These are phyloP conservation scores for Casaregolazyma suthepensis DNA, from an alignment of 1,139 yeast genomes.

Conservation along the genomic window DNA sequence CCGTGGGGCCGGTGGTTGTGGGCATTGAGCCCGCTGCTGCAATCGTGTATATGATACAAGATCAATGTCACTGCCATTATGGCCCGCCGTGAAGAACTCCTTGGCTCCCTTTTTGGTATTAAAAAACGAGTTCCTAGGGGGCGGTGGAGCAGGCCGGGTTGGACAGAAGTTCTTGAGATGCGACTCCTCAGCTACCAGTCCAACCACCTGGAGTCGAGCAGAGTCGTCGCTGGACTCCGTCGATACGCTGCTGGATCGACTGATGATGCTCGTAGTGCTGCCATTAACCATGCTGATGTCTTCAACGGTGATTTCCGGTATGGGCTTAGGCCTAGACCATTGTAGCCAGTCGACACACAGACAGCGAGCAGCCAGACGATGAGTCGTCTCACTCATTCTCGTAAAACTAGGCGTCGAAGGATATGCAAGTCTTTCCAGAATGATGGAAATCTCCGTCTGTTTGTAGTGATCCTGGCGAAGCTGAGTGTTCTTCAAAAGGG, in stretches of 20 bases:
- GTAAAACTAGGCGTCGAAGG: slow-evolving; percentile 16
- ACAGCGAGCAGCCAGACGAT: slow-evolving; percentile 58
- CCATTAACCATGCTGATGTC: slow-evolving; percentile 11
- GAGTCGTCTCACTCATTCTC: slow-evolving; percentile 36
- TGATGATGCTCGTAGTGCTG: slow-evolving; percentile 4
- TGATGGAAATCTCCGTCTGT: slow-evolving; percentile 44
- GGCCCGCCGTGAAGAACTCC: slow-evolving; percentile 2
- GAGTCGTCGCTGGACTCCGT: slow-evolving; percentile 8
- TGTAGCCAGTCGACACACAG: slow-evolving; percentile 53
- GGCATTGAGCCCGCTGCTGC: slow-evolving; percentile 12
- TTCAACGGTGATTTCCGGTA: slow-evolving; percentile 1
- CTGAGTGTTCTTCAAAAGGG: slow-evolving; percentile 63
- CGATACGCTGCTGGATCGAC: slow-evolving; percentile 2
- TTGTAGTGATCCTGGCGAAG: slow-evolving; percentile 54
- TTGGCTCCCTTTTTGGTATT: background rate
- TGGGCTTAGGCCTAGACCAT: slow-evolving; percentile 12
- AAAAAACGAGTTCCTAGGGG: slow-evolving; percentile 8
- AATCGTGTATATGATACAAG: slow-evolving; percentile 9
- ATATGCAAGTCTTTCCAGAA: slow-evolving; percentile 43
- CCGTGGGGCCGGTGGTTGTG: slow-evolving; percentile 3
- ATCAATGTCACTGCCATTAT: slow-evolving; percentile 16
- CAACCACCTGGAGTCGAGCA: slow-evolving; percentile 6
- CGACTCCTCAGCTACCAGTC: slow-evolving; percentile 6
- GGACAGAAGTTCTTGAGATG: slow-evolving; percentile 7
- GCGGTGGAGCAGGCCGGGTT: slow-evolving; percentile 12